Percentiles rank a stretch among this genome's conserved stretches.
These are phyloP conservation scores for Trichosanthes cucumerina DNA, from an alignment of 306 rosid species.

Conservation along the genomic window DNA sequence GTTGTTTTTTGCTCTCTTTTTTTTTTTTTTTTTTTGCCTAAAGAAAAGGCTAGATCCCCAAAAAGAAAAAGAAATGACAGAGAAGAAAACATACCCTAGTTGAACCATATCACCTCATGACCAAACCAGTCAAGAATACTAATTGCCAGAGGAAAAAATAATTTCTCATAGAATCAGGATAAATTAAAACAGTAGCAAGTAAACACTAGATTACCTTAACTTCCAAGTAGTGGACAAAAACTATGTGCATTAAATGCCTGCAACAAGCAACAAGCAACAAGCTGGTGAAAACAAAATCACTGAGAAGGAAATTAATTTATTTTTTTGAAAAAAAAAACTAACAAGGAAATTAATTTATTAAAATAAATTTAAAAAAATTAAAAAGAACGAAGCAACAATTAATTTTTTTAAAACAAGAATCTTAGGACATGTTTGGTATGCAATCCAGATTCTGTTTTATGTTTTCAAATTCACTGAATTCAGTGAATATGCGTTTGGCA, in stretches of 20 bases:
- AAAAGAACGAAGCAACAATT: neutral
- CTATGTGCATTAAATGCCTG: slow-evolving; percentile 89
- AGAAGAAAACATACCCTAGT: neutral
- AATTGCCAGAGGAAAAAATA: neutral
- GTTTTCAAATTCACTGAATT: too few relatives aligned
- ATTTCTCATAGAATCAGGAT: slow-evolving; percentile 5
- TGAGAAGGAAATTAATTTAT: neutral
- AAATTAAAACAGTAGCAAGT: neutral
- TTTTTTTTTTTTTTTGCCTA: neutral
- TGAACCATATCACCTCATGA: neutral
- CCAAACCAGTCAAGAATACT: neutral
- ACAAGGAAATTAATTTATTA: neutral
- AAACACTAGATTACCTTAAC: slow-evolving; percentile 51
- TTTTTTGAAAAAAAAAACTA: neutral
- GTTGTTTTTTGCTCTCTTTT: neutral
- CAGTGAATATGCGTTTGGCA: too few relatives aligned
- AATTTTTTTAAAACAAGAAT: neutral
- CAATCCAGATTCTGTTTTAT: too few relatives aligned
- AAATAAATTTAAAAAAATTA: neutral
- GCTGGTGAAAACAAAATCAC: slow-evolving; percentile 8
- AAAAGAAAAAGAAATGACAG: neutral
- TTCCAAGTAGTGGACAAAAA: slow-evolving; percentile 91
- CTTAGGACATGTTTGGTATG: too few relatives aligned
- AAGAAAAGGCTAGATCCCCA: neutral
- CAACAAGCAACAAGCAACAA: slow-evolving; percentile 26